Evolutionary conservation across 2,329 filamentous ascomycete species (phyloP), one percentile per base, ranked within the genome.

Genomic region (Drechslera avenae): DNA sequence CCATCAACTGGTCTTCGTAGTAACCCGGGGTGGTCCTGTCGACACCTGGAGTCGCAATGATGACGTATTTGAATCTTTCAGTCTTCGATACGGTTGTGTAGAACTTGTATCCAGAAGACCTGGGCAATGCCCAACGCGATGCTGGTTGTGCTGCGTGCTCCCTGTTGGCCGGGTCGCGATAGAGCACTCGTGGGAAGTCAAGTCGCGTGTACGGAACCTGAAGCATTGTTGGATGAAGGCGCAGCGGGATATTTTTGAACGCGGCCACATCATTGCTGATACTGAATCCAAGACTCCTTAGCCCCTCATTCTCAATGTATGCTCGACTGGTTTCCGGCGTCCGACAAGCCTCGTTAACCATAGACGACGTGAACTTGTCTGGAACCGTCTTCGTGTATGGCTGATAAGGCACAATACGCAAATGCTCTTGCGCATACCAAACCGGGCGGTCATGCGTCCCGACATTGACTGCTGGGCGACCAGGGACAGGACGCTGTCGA

Each of bases 321-420:
- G 50, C 36, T 45, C 56, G 49, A 12, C 26, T 57, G 4, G 26
- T 13, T 1, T 39, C 21, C 1, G 61, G 59, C 8, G n/a, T 26
- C 9, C 46, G 46, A 9, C 48, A 51, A n/a, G 65, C 60, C 13
- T 45, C 14, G 8, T 49, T 23, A 5, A 63, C 28, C 62, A 67
- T 66, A 3, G 6, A 13, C 3, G 19, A n/a, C 1, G 54, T 54
- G 3, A 63, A 23, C 5, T 14, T 13, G n/a, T 56, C 57, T 1
- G 62, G 62, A 17, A 66, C 41, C 16, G 37, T 46, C 8, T 50
- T 39, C 23, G 48, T 57, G 39, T 56, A 64, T 4, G 57, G 18
- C 50, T 65, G 61, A 26, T 59, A 60, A 1, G 61, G 58, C 3
- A 66, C 13, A 17, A 67, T 64, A 6, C 33, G 42, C 12, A 55